Percentiles rank a stretch among this genome's conserved stretches.
These are phyloP conservation scores for Sordaria brevicollis DNA, from an alignment of 495 filamentous ascomycete species.

Conservation along the genomic window DNA sequence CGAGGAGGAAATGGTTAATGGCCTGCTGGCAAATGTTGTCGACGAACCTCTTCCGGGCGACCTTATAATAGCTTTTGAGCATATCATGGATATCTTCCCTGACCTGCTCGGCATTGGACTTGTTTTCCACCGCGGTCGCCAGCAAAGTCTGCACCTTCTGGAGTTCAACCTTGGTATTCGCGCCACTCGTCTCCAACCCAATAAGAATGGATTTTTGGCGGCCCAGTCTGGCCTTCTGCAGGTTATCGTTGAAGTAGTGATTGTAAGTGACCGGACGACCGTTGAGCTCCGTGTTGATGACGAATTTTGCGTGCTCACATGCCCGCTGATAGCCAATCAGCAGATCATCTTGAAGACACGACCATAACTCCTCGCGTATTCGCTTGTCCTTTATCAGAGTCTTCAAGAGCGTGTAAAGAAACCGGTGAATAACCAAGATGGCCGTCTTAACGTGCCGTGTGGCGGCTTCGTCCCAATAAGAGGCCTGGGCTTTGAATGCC, in stretches of 20 bases:
- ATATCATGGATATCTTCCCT: conserved; percentile 47
- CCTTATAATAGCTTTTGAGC: conserved; percentile 50
- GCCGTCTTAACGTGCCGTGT: conserved; percentile 32
- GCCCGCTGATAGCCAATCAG: conserved; percentile 31
- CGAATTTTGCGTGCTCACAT: conserved; percentile 30
- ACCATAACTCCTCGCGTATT: conserved; percentile 28
- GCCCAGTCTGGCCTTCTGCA: conserved; percentile 26
- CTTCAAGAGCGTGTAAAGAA: conserved; percentile 30
- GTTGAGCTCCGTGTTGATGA: conserved; percentile 40
- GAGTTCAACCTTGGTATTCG: not conserved
- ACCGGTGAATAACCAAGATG: conserved; percentile 36
- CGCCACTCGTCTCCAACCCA: not conserved
- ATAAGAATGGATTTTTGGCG: conserved; percentile 9
- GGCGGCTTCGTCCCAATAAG: not conserved
- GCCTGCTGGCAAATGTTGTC: conserved; percentile 40
- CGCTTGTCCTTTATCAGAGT: conserved; percentile 28
- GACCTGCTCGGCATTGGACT: conserved; percentile 38
- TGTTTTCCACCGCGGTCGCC: conserved; percentile 7
- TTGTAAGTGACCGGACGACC: conserved; percentile 39
- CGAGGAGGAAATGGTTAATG: conserved; percentile 24
- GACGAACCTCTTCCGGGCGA: conserved; percentile 45
- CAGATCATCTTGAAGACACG: conserved; percentile 34
- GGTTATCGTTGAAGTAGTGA: conserved; percentile 42
- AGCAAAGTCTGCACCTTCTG: conserved; percentile 4
- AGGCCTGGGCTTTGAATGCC: not conserved